Base-by-base conservation (phyloP, 352 stramenopile species). In the Aphanomyces astaci region DNA sequence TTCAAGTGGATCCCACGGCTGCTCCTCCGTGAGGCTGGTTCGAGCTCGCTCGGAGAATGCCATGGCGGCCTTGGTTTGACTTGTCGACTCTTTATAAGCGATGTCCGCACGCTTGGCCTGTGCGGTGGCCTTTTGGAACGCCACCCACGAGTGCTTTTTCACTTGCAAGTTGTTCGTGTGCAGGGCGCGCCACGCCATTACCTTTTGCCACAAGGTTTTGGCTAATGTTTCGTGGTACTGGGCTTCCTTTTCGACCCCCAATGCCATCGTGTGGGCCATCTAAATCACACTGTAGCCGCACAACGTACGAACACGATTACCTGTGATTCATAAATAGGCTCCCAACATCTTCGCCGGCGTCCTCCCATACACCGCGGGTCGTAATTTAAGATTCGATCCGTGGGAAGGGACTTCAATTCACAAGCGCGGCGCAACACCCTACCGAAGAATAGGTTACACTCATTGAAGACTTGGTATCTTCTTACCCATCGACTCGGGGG, bases 1-100 rank as follows among this genome's bases (percentile, higher is more conserved):
- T 66, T 93, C 85, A 1, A 93, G 69, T 1, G 78, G 75, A 68
- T 93, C 85, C 85, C 85, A 93, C 3, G 83, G 49, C 33, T 51
- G 27, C 30, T 68, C 62, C 27, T 52, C 62, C 17, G 19, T 32
- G 17, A 62, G 36, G 1, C 17, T 68, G 24, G 30, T 68, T 7
- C 22, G 19, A 11, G 39, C 62, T 19, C 39, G 49, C 22, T 56
- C 48, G 1, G 62, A 68, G 24, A 68, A 68, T 17, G 62, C 62
- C 3, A 68, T n/a, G 5, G 62, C 62, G 2, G 31, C 46, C 17
- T 68, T 40, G n/a, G 62, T 45, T 11, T 59, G 48, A 2, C 10
- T 5, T n/a, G 27, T 25, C 2, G 62, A 51, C 25, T 30, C n/a
- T 22, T 25, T 3, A 15, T 60, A 17, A 1, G 33, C 31, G 24